Base-by-base conservation (phyloP, 1,139 yeast genomes). In the Kluyveromyces marxianus region DNA sequence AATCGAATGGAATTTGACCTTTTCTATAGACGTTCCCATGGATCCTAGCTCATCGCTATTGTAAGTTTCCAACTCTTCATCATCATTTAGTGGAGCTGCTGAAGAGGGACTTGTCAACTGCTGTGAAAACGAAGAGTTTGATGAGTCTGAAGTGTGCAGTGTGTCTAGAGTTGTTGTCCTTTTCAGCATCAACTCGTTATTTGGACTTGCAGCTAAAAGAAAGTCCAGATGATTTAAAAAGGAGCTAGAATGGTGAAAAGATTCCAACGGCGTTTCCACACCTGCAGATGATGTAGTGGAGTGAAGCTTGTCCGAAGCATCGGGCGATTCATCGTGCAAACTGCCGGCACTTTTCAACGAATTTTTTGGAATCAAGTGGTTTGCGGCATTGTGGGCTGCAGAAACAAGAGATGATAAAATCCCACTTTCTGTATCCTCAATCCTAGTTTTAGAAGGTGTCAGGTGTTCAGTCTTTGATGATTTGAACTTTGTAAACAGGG, bases 1-100 rank as follows among this genome's bases (percentile, higher is more conserved):
- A 1, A 83, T 63, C 0, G 90, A 79, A 52, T 74, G 77, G 55
- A 85, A 84, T 42, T 73, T 77, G 24, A 76, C 74, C 25, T 63
- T 63, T 29, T 58, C 56, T 5, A 57, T 50, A 25, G 7, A 34
- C 4, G 37, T 25, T 32, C 39, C 39, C 28, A 36, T 25, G 3
- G 39, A 25, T 6, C 30, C 34, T 41, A 37, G 25, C 48, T 39
- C 21, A 35, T 42, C 8, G 37, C 41, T 29, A 42, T 40, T 30
- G 4, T 4, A 28, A 25, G 32, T 38, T 31, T 25, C 42, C 6
- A n/a, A 31, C 28, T 37, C 41, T 36, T 42, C 44, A 5, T 24
- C 14, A 8, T 34, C 42, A 10, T 42, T 48, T 14, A 42, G 49
- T 14, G 42, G 47, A 28, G 46, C 50, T 14, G 45, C 51, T 14